A percentile compares a stretch with the other conserved stretches of the same genome.
Evolutionary conservation across 1,284 basidiomycete species (phyloP).

Genomic region (Ceratorhiza oryzae-sativae): DNA sequence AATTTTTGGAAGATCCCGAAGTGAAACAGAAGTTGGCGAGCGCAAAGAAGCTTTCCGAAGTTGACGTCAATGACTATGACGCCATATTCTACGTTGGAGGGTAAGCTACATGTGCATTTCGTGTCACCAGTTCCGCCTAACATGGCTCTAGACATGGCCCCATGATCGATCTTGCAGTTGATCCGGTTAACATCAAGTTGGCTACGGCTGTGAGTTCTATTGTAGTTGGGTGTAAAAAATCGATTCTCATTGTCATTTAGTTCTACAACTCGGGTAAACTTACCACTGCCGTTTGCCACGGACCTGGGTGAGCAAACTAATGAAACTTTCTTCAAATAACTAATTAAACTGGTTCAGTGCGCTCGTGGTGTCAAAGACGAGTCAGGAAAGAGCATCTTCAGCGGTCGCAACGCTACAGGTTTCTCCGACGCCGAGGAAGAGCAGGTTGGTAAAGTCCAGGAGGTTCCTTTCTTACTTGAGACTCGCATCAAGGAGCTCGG

Average conservation of each 20-base stretch:
- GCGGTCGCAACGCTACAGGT: conserved; percentile 65
- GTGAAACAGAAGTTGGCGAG: conserved; percentile 65
- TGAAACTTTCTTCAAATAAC: too few relatives aligned
- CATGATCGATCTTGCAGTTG: conserved; percentile 68
- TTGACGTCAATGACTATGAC: conserved; percentile 68
- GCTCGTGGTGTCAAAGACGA: conserved; percentile 63
- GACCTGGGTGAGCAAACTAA: conserved; percentile 57
- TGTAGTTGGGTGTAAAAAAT: conserved; percentile 22
- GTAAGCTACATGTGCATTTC: conserved; percentile 39
- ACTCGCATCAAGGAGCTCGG: conserved; percentile 67
- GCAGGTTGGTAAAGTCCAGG: conserved; percentile 54
- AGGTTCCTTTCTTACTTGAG: conserved; percentile 75
- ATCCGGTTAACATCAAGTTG: conserved; percentile 65
- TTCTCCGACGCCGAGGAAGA: conserved; percentile 79
- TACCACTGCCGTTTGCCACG: conserved; percentile 76
- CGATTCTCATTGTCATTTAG: too few relatives aligned
- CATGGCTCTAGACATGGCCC: conserved; percentile 63
- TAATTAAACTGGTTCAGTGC: conserved; percentile 48
- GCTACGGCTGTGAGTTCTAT: conserved; percentile 58
- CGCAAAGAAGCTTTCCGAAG: conserved; percentile 67
- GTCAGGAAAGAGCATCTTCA: conserved; percentile 68
- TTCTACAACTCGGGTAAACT: conserved; percentile 69
- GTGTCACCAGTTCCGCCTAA: background rate
- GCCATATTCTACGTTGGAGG: conserved; percentile 82
- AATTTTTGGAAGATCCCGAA: conserved; percentile 68